Base-by-base conservation (phyloP, 768 basidiomycete species). In the Bullera alba region DNA sequence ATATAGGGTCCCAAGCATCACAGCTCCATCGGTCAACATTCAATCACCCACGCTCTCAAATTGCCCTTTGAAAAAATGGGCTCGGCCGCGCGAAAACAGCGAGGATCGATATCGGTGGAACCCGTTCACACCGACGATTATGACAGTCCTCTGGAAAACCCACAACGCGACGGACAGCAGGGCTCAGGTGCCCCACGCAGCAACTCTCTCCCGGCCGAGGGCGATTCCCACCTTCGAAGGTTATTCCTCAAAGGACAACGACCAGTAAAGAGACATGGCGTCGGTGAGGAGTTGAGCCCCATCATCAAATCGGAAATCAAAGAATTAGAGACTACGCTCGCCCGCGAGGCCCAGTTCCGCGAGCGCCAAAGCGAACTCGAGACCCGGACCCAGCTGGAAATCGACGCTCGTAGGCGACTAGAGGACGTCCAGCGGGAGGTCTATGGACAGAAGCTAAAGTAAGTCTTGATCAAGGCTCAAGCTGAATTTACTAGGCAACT, bases 211-310 rank as follows among this genome's bases (percentile, higher is more conserved):
- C n/a, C n/a, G n/a, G n/a, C n/a, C 27, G 46, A 29, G 27, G 42
- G 41, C 15, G 49, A 53, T 12, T 57, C 48, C 42, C 53, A 59
- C 35, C 35, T 63, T 10, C 51, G 54, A 19, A 58, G 53, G 41
- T 44, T 63, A 10, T 67, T 67, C 38, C 48, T 60, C 22, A 60
- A 61, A 29, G 57, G 56, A 7, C 57, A 60, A 44, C 27, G 45
- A 25, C 21, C 51, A 6, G 17, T 14, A 47, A 35, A 34, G 50
- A 50, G 6, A 36, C 17, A 41, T 12, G 15, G 4, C 25, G 12
- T 28, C 32, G n/a, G n/a, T n/a, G n/a, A n/a, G n/a, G n/a, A n/a
- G n/a, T n/a, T n/a, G 22, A 37, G 19, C 25, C 25, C 22, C 34
- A 51, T 27, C 47, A 57, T 34, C 21, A 51, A 48, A 42, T 37